Conservation (phyloP, 768 basidiomycete species). For the Exidia glandulosa region DNA sequence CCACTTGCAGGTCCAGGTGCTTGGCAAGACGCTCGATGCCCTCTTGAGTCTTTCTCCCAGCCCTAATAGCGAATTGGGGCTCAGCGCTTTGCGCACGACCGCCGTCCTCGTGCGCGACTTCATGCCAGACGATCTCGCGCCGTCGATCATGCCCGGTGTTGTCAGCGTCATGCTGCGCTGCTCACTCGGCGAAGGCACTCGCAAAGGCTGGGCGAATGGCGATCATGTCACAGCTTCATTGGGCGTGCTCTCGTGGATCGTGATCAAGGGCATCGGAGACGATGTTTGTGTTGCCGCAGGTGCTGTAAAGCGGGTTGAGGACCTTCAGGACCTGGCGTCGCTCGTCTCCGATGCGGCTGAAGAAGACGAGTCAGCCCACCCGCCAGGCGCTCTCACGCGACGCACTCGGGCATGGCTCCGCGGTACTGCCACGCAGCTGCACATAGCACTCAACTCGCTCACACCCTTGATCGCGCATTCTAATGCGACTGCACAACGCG, state of each 20-base stretch:
- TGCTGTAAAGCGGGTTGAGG: conserved; percentile 38
- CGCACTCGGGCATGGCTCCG: conserved; percentile 71
- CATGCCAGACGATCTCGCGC: conserved; percentile 36
- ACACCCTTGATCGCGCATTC: conserved; percentile 63
- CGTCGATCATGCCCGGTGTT: conserved; percentile 74
- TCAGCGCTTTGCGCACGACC: conserved; percentile 17
- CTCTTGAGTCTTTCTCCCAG: conserved; percentile 30
- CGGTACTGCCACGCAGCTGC: conserved; percentile 72
- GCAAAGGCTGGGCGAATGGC: conserved; percentile 63
- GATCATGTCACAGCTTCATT: conserved; percentile 52
- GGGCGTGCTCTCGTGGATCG: conserved; percentile 39
- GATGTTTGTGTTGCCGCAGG: conserved; percentile 54
- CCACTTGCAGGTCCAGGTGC: conserved; percentile 37
- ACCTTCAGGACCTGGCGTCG: conserved; percentile 53
- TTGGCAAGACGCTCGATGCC: conserved; percentile 74
- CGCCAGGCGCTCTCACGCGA: conserved; percentile 34
- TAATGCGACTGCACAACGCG: conserved; percentile 49
- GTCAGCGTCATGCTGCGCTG: conserved; percentile 68
- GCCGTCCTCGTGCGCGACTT: conserved; percentile 33
- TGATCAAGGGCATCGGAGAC: conserved; percentile 55
- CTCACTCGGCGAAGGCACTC: conserved; percentile 36
- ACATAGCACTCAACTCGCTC: conserved; percentile 70
- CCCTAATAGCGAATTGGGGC: not conserved
- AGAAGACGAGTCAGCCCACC: conserved; percentile 9
- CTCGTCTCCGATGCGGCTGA: conserved; percentile 10